Base-by-base conservation (phyloP, 345 rosid species). In the Eucalyptus tenuipes region DNA sequence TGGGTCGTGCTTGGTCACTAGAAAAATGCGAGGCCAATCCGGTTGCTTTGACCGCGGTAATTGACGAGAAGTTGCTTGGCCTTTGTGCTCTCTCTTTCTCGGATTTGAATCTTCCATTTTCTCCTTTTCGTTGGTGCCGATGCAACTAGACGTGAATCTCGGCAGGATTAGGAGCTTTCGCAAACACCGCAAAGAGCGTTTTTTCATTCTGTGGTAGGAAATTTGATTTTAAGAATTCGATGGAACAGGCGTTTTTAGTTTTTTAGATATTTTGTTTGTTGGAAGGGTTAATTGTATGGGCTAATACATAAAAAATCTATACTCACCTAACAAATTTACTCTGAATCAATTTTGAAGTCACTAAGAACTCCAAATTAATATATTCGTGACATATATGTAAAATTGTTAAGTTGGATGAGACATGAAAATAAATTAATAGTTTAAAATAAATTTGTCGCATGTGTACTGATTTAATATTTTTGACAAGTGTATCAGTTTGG, bases 271-370 rank as follows among this genome's bases (percentile, higher is more conserved):
- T 59, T 27, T 27, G n/a, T 59, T 4, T 0, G 15, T 27, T 27
- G 68, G 68, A 59, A 59, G 68, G 68, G 24, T 18, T 52, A 52
- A 52, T 52, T 52, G 55, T 52, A 18, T 52, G 55, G 9, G 55
- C 7, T 52, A 52, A 1, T 52, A 18, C 57, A 52, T 0, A 52
- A 52, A 49, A 49, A 52, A 18, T 52, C 10, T 18, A 52, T 52
- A 18, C 24, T 52, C 1, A 2, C 2, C 0, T 52, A 7, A 52
- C 24, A 52, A 52, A 52, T 52, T 7, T 7, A 18, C 10, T 18
- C 55, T 18, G 0, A 52, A 7, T 0, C 2, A 52, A 18, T 50
- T 50, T 16, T 50, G 3, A 0, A 7, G 0, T 6, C 1, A 50
- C 2, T 7, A 1, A 50, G 16, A 50, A 50, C 53, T 50, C 20